phyloP scores from a whole-genome alignment of 371 early-diverging fungal species.

The Rhizomucor pusillus region DNA sequence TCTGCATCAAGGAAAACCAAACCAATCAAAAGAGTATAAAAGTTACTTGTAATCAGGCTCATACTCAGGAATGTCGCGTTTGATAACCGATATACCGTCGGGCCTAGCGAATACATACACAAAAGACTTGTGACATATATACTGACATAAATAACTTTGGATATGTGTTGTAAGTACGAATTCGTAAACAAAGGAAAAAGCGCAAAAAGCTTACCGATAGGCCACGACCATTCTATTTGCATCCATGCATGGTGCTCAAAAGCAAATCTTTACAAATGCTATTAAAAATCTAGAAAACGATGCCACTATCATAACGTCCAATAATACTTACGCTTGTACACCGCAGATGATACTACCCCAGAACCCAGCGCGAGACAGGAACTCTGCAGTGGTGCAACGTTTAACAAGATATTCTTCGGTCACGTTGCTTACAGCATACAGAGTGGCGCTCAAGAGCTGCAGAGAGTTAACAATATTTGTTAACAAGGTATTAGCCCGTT shows the following conservation, averaged over 20 bases:
- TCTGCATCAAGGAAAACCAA: constrained; percentile 32
- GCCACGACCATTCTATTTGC: constrained; percentile 24
- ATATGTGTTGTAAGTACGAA: neutral
- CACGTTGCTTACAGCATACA: constrained; percentile 44
- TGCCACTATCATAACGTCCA: too few relatives aligned
- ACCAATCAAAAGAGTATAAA: constrained; percentile 39
- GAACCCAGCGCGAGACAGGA: constrained; percentile 29
- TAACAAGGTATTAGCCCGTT: too few relatives aligned
- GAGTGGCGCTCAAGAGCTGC: constrained; percentile 38
- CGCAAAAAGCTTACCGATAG: constrained; percentile 18
- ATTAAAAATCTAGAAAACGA: too few relatives aligned
- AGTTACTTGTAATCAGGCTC: constrained; percentile 43
- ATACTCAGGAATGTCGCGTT: constrained; percentile 45
- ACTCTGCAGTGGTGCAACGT: constrained; percentile 26
- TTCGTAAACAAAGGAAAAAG: too few relatives aligned
- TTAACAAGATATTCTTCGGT: constrained; percentile 45
- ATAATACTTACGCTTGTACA: constrained; percentile 30
- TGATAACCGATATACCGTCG: constrained; percentile 31
- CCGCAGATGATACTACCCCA: constrained; percentile 36
- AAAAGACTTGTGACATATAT: constrained; percentile 37
- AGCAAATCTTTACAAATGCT: constrained; percentile 17
- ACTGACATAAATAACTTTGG: constrained; percentile 12
- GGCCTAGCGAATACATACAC: constrained; percentile 42
- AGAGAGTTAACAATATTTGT: constrained; percentile 1
- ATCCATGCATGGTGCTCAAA: constrained; percentile 28